Evolutionary conservation across 1,139 yeast species (phyloP), one percentile per base, ranked within the genome.

Genomic region (Candida tropicalis): DNA sequence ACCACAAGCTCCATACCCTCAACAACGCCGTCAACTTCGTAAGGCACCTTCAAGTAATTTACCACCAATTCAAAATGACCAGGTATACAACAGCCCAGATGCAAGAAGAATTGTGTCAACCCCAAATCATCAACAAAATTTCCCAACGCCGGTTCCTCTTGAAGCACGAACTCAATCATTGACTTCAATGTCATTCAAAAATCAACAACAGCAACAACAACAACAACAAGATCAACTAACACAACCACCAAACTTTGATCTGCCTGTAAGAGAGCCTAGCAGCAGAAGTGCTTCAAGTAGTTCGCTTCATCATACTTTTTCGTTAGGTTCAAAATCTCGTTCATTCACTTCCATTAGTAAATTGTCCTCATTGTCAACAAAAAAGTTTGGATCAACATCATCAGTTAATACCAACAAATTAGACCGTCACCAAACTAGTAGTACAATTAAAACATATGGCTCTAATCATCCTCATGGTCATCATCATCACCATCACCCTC

Each of bases 341-440:
- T 73, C 78, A 1, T 71, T 73, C 47, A 65, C 73, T 16, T 72
- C 77, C 2, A 62, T 73, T 41, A 63, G 72, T 27, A 73, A 72
- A 52, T 61, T 73, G 20, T 68, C 77, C 2, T 66, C 72, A 5
- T 62, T 72, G 39, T 70, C 77, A 7, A 67, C 75, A 15, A 72
- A 71, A 46, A 71, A 69, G 49, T 64, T 67, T 48, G 65, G 59
- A 40, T 69, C 75, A 10, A 63, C 74, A 1, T 49, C 72, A 8
- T 65, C 75, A 1, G 59, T 68, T 10, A 49, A 55, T 23, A 57
- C 55, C 28, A 46, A 55, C 41, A 57, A 56, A 35, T 44, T 62
- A 20, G 77, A 73, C 39, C 53, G 76, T 36, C 56, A 55, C 25
- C 62, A 63, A 4, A 64, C 73, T 5, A 58, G 65, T 3, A 36